A percentile compares a stretch with the other conserved stretches of the same genome.
Conservation (phyloP, 2,329 filamentous ascomycete genomes). For the Phyllosticta paracitricarpa region DNA sequence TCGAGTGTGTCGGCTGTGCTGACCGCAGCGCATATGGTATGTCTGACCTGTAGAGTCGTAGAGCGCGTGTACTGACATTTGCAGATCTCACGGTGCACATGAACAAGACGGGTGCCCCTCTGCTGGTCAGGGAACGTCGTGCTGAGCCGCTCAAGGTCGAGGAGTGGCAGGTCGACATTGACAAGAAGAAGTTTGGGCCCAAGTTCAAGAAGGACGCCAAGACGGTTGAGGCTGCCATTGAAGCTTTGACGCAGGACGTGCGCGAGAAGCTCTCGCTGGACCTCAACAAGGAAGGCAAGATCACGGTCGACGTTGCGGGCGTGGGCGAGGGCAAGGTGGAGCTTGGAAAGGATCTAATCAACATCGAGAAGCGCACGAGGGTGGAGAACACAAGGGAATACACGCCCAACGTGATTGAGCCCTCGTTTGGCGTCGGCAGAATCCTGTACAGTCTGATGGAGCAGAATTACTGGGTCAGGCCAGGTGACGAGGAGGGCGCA, state of each 20-base stretch:
- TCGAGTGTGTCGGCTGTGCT: constrained; percentile 95
- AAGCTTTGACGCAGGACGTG: constrained; percentile 67
- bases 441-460: constrained; percentile 91
- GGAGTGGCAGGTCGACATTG: constrained; percentile 78
- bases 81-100: constrained; percentile 72
- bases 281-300: constrained; percentile 62
- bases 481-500: constrained; percentile 58
- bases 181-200: constrained; percentile 94
- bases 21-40: constrained; percentile 86
- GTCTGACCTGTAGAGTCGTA: constrained; percentile 54
- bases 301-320: constrained; percentile 62
- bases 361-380: constrained; percentile 73
- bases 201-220: constrained; percentile 92
- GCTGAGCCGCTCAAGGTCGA: constrained; percentile 70
- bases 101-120: constrained; percentile 74
- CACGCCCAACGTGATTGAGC: constrained; percentile 93
- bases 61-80: constrained; percentile 57
- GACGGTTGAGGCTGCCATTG: constrained; percentile 68
- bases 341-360: constrained; percentile 67
- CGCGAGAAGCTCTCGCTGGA: constrained; percentile 70
- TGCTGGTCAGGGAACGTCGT: constrained; percentile 75
- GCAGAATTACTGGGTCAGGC: constrained; percentile 89
- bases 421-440: constrained; percentile 91
- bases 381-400: constrained; percentile 81
- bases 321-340: constrained; percentile 64